Evolutionary conservation across 257 asterid species (phyloP).

Genomic region (Solanum etuberosum): DNA sequence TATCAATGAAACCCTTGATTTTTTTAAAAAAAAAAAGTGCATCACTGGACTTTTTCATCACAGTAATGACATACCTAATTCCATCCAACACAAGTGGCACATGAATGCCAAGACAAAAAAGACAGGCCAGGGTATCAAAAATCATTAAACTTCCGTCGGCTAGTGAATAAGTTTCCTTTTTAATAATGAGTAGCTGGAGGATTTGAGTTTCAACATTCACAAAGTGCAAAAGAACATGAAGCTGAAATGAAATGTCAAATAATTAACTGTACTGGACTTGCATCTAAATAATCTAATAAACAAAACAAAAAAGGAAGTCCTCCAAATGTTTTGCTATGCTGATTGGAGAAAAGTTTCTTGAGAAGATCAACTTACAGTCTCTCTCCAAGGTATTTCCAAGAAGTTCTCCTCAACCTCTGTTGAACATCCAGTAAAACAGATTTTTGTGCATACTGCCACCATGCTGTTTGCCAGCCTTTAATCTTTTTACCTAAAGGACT

Average conservation of each 20-base stretch:
- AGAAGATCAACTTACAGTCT: constrained; percentile 60
- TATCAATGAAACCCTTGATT: neutral
- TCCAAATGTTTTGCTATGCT: neutral
- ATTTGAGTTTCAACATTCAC: neutral
- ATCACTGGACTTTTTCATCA: neutral
- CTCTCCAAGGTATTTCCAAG: constrained; percentile 91
- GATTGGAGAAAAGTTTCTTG: neutral
- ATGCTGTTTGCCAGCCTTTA: constrained; percentile 81
- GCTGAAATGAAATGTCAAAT: neutral
- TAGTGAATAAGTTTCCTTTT: neutral
- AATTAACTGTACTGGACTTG: neutral
- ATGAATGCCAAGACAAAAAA: neutral
- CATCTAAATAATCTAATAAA: neutral
- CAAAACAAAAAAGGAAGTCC: neutral
- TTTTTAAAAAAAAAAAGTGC: neutral
- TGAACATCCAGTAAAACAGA: constrained; percentile 81
- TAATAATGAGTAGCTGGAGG: neutral
- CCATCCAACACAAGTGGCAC: neutral
- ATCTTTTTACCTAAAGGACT: constrained; percentile 64
- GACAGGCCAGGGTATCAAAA: neutral
- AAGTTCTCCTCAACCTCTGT: constrained; percentile 68
- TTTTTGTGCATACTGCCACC: constrained; percentile 96
- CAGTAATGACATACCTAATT: neutral
- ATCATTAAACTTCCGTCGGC: neutral
- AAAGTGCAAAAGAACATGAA: neutral